Evolutionary conservation across 257 asterid species (phyloP).

Genomic region (Leonotis leonurus): DNA sequence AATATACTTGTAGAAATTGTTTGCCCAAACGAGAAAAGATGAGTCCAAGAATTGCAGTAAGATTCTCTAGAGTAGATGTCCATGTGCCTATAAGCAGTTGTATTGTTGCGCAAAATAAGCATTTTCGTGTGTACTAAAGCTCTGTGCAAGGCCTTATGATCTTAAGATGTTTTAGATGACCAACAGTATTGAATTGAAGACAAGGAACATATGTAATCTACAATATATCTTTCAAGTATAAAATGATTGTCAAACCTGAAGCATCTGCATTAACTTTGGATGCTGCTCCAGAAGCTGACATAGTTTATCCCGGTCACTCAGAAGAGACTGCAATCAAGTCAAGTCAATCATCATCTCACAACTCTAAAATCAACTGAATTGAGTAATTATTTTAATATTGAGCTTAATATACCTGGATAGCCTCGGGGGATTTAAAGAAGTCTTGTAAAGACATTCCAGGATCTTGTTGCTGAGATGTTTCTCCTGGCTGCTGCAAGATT

Average conservation of each 20-base stretch:
- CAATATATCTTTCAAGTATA: too few relatives aligned
- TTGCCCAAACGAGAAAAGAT: too few relatives aligned
- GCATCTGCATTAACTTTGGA: constrained; percentile 97
- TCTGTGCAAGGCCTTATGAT: too few relatives aligned
- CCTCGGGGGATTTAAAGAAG: constrained; percentile 65
- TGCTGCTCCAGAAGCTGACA: constrained; percentile 91
- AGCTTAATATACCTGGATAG: constrained; percentile 53
- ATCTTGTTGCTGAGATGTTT: constrained; percentile 57
- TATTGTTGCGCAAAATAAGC: too few relatives aligned
- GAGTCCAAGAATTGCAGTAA: too few relatives aligned
- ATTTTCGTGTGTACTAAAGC: too few relatives aligned
- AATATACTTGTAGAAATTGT: too few relatives aligned
- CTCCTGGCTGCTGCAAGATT: constrained; percentile 35
- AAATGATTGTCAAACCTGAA: constrained; percentile 26
- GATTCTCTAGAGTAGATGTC: too few relatives aligned
- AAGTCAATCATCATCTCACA: constrained; percentile 2
- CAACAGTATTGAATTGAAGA: too few relatives aligned
- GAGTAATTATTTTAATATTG: background rate
- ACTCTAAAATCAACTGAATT: background rate
- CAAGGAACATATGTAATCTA: too few relatives aligned
- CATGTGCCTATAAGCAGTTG: too few relatives aligned
- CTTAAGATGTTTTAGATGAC: too few relatives aligned
- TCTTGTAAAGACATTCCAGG: constrained; percentile 63
- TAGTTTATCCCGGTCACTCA: constrained; percentile 89
- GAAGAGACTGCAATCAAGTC: constrained; percentile 35